Base-by-base conservation (phyloP, 331 rosid species). In the Dryas integrifolia region DNA sequence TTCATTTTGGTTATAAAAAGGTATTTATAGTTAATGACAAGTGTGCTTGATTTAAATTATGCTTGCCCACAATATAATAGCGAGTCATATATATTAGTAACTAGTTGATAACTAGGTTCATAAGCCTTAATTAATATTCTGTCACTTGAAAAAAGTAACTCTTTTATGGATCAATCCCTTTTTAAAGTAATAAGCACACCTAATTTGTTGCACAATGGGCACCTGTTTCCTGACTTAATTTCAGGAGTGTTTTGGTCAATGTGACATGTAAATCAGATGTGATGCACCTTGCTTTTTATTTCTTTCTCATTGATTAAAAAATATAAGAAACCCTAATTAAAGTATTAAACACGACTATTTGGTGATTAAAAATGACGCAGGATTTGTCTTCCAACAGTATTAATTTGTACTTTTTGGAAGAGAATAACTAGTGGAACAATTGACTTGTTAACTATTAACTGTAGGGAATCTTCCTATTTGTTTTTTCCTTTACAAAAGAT, bases 21-120 rank as follows among this genome's bases (percentile, higher is more conserved):
- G 50, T 46, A 46, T 46, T 65, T 65, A 10, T 45, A 46, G 55
- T 13, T 41, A 11, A 46, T 46, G 56, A 15, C 26, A 4, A 63
- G 50, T 8, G 18, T 63, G 15, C 15, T 41, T 63, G 0, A 40
- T 11, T 43, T 61, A 63, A n/a, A 30, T 30, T 9, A 16, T n/a
- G 50, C 68, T 35, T 40, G 39, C 35, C 30, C 68, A 63, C 68
- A 40, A n/a, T 41, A 41, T 41, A 63, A 63, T 40, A 30, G 68
- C 9, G 41, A 13, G 48, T 49, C 21, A 24, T 47, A 65, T 16
- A 18, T 10, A 11, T 16, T 44, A 44, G 30, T 46, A 21, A 11
- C 52, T 21, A 21, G 24, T 21, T 21, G 24, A 21, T 21, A 21
- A 21, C 24, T 18, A 18, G 16, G 39, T 2, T 18, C 8, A 18